Evolutionary conservation across 306 rosid genomes (phyloP), one percentile per base, ranked within the genome.

Genomic region (Quercus ilex): DNA sequence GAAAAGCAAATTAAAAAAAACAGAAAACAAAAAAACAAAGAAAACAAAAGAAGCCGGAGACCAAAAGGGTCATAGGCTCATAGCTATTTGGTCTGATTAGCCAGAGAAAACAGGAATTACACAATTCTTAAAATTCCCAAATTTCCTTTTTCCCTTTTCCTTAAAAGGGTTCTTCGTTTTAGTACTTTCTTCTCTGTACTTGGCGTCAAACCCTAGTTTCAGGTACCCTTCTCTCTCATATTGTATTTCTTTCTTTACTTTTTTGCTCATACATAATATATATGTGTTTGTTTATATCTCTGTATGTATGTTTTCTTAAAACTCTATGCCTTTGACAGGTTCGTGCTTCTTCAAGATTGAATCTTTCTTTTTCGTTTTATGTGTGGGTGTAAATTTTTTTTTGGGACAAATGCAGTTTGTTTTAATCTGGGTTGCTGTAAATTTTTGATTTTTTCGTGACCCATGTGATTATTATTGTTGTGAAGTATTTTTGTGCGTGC

Each of bases 121-220:
- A 12, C 30, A 49, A 49, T 10, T 49, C 17, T 5, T 68, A 25
- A 38, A 33, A 35, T 35, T 68, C 72, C 20, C 17, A 67, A 19
- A 31, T 56, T 65, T 74, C 49, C 19, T 23, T 52, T 31, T 25
- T 1, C 18, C 19, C 51, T 55, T 19, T 19, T 49, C 31, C 25
- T 38, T 10, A 63, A 60, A 30, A 57, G 63, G 21, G 20, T 26
- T 56, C 73, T 18, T 14, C 17, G 72, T 25, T 19, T 35, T 53
- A 35, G 60, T 35, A 58, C 19, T 14, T 59, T 51, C 46, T 41
- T 49, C 17, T 10, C 41, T 35, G 41, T 35, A 64, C 84, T 12
- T 53, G 3, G 1, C 33, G 13, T 30, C 46, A 79, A 79, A 78
- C 86, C 86, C 83, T 79, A 79, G 79, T 75, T 52, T 60, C 77